These are phyloP conservation scores for Rhizopus arrhizus DNA, from an alignment of 371 early-diverging fungal species.

Conservation along the genomic window DNA sequence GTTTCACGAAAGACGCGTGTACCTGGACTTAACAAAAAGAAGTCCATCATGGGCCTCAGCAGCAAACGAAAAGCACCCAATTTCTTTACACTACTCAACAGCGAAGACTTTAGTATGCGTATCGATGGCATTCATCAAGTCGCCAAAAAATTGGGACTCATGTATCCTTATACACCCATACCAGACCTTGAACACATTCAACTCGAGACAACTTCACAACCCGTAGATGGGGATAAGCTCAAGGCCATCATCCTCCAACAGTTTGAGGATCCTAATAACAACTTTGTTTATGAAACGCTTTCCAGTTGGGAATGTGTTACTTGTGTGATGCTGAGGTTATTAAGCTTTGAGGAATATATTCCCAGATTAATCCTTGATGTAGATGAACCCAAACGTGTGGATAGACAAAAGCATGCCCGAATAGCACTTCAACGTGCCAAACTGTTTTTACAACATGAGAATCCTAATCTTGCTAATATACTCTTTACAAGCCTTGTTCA, in stretches of 20 bases:
- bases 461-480: constrained; percentile 30
- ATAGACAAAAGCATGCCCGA: constrained; percentile 26
- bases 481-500: constrained; percentile 27
- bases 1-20: constrained; percentile 42
- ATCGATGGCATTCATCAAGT: constrained; percentile 38
- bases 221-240: constrained; percentile 31
- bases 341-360: constrained; percentile 44
- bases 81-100: constrained; percentile 32
- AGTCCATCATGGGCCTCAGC: constrained; percentile 28
- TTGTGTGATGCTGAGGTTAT: constrained; percentile 37
- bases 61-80: constrained; percentile 33
- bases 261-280: constrained; percentile 30
- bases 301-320: constrained; percentile 39
- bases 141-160: constrained; percentile 29
- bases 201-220: constrained; percentile 32
- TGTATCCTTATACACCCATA: constrained; percentile 22
- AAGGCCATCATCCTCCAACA: constrained; percentile 25
- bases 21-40: constrained; percentile 38
- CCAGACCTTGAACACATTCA: constrained; percentile 27
- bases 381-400: constrained; percentile 27
- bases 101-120: constrained; percentile 34
- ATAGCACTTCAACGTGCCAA: constrained; percentile 30
- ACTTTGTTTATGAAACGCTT: constrained; percentile 29
- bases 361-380: constrained; percentile 41
- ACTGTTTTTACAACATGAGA: constrained; percentile 28